A percentile compares a stretch with the other conserved stretches of the same genome.
Conservation (phyloP, 805 yeast species). For the Nakazawaea wickerhamii region DNA sequence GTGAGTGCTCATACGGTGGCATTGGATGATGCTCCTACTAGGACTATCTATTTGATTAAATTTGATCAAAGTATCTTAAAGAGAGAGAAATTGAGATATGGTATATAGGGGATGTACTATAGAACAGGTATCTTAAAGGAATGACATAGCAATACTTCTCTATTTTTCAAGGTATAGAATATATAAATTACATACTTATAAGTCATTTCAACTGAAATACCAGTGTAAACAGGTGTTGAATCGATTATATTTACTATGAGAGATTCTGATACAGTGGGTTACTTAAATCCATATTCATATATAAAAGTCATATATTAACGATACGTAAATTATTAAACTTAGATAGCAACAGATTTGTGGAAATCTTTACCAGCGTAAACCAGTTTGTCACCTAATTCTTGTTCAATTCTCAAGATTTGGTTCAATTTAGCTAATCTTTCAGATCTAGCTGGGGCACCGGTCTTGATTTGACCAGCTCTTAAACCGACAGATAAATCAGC, state of each 20-base stretch:
- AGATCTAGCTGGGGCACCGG: conserved; percentile 99
- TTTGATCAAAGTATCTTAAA: conserved; percentile 54
- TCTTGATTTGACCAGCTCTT: conserved; percentile 98
- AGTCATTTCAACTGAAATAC: too few species aligned
- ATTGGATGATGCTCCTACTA: conserved; percentile 46
- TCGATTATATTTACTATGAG: too few species aligned
- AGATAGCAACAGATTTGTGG: conserved; percentile 47
- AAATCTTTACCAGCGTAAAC: conserved; percentile 90
- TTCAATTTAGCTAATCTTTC: conserved; percentile 99
- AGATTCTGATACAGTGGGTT: too few species aligned
- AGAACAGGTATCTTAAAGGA: not conserved
- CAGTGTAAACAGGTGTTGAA: too few species aligned
- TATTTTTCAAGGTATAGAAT: not conserved
- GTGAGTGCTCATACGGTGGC: conserved; percentile 84
- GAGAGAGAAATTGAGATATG: conserved; percentile 45
- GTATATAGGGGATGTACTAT: conserved; percentile 13
- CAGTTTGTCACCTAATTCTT: conserved; percentile 97
- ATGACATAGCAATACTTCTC: not conserved
- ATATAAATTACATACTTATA: too few species aligned
- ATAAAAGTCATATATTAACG: not conserved
- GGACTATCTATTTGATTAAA: conserved; percentile 74
- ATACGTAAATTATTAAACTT: too few species aligned
- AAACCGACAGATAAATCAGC: conserved; percentile 98
- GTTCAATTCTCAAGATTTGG: conserved; percentile 98
- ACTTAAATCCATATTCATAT: not conserved